Evolutionary conservation across 73 alveolate species (phyloP), one percentile per base, ranked within the genome.

Genomic region (Stentor roeselii): DNA sequence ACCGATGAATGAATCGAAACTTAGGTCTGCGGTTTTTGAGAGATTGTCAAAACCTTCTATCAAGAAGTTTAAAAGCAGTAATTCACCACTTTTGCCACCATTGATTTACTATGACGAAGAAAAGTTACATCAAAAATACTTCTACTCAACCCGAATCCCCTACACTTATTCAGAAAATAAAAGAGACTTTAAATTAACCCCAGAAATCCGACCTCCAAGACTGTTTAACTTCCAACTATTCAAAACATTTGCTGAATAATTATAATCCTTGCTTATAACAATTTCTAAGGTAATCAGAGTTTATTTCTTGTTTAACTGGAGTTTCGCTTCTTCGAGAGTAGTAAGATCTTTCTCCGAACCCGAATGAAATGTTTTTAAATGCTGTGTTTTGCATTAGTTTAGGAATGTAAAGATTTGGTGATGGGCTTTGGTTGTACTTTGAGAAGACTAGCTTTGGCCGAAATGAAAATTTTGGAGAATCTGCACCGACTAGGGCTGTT

Each of bases 291-390:
- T n/a, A n/a, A n/a, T n/a, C n/a, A n/a, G n/a, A n/a, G n/a, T n/a
- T n/a, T n/a, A n/a, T n/a, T n/a, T n/a, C n/a, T n/a, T n/a, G n/a
- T n/a, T n/a, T n/a, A n/a, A n/a, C n/a, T n/a, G n/a, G n/a, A n/a
- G n/a, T n/a, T n/a, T n/a, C n/a, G n/a, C n/a, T n/a, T n/a, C n/a
- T n/a, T n/a, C n/a, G n/a, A n/a, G n/a, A n/a, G n/a, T n/a, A n/a
- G n/a, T n/a, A n/a, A n/a, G n/a, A n/a, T 67, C 80, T 67, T 21
- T 67, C 80, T 67, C 80, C 80, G 14, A 67, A 30, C 50, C 80
- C 80, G 2, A 67, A 67, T 67, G 41, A 15, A 30, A 67, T 67
- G n/a, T 67, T 67, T 67, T 21, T 21, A 34, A 67, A 67, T 27
- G n/a, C 37, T 67, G 80, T 27, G n/a, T 27, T 67, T 67, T 67